A percentile compares a stretch with the other conserved stretches of the same genome.
Conservation (phyloP, 2,329 filamentous ascomycete genomes). For the Colletotrichum salicis region DNA sequence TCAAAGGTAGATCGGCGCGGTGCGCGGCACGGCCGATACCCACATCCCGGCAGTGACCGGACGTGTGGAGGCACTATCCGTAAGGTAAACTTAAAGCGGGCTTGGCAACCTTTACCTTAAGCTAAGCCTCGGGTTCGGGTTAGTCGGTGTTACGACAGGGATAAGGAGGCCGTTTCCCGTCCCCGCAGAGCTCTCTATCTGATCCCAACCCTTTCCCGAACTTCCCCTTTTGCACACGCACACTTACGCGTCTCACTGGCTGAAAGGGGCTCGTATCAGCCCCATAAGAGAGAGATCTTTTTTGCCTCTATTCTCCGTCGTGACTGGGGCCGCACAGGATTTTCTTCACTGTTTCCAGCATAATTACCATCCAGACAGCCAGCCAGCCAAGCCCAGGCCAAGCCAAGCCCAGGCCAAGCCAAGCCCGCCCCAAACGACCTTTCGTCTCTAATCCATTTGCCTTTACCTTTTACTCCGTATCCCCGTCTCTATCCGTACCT, state of each 20-base stretch:
- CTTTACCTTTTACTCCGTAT: not conserved
- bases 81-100: not conserved
- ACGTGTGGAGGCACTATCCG: not conserved
- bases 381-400: too few relatives aligned
- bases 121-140: slow-evolving; percentile 11
- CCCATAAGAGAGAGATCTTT: slow-evolving; percentile 9
- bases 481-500: too few relatives aligned
- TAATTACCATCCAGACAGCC: not conserved
- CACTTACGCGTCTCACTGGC: slow-evolving; percentile 25
- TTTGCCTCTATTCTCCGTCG: not conserved
- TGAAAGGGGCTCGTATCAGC: slow-evolving; percentile 15
- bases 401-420: too few relatives aligned
- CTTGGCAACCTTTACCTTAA: not conserved
- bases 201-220: not conserved
- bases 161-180: not conserved
- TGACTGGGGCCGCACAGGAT: not conserved
- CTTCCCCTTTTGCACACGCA: not conserved
- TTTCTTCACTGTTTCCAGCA: slow-evolving; percentile 5
- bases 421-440: not conserved
- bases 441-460: not conserved
- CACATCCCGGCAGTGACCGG: slow-evolving; percentile 15
- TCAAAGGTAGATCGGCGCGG: not conserved
- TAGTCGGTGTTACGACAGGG: slow-evolving; percentile 18
- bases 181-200: not conserved
- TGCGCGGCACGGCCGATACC: slow-evolving; percentile 11